A percentile compares a stretch with the other conserved stretches of the same genome.
phyloP scores from a whole-genome alignment of 2,329 filamentous ascomycete species.

The Thelonectria discophora region DNA sequence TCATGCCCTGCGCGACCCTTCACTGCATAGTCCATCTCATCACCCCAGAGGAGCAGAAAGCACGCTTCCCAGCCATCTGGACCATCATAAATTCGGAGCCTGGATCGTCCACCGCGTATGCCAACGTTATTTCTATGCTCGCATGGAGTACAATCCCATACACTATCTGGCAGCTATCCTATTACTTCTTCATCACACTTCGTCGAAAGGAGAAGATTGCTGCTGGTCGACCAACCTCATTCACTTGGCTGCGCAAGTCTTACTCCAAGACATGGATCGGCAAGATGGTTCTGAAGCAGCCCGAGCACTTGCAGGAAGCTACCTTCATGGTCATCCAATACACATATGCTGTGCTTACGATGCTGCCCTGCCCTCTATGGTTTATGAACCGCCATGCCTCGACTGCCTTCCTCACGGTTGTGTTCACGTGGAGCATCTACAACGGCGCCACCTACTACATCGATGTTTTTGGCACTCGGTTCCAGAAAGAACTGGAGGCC shows the following conservation, averaged over 20 bases:
- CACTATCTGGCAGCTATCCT: conserved; percentile 88
- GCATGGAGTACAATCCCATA: conserved; percentile 95
- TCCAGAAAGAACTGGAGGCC: conserved; percentile 93
- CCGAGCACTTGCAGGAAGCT: conserved; percentile 79
- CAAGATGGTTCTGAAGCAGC: conserved; percentile 81
- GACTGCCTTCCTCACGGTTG: conserved; percentile 75
- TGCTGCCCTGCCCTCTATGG: conserved; percentile 95
- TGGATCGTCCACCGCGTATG: conserved; percentile 82
- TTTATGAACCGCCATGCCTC: conserved; percentile 89
- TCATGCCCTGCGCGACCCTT: conserved; percentile 95
- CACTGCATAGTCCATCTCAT: conserved; percentile 92
- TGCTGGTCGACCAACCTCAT: conserved; percentile 92
- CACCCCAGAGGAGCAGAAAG: conserved; percentile 68
- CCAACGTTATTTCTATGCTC: conserved; percentile 82
- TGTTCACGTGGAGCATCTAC: conserved; percentile 96
- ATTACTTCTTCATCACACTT: conserved; percentile 95
- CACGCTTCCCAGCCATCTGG: conserved; percentile 85
- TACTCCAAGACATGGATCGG: conserved; percentile 93
- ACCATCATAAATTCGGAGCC: conserved; percentile 75
- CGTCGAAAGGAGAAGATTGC: conserved; percentile 95
- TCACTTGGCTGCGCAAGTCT: conserved; percentile 93
- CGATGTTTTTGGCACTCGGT: conserved; percentile 94
- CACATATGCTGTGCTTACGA: conserved; percentile 86
- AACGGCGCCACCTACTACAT: conserved; percentile 99
- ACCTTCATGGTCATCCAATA: conserved; percentile 99